Percentiles rank a stretch among this genome's conserved stretches.
These are phyloP conservation scores for Colletotrichum tabaci DNA, from an alignment of 2,329 filamentous ascomycete species.

Conservation along the genomic window DNA sequence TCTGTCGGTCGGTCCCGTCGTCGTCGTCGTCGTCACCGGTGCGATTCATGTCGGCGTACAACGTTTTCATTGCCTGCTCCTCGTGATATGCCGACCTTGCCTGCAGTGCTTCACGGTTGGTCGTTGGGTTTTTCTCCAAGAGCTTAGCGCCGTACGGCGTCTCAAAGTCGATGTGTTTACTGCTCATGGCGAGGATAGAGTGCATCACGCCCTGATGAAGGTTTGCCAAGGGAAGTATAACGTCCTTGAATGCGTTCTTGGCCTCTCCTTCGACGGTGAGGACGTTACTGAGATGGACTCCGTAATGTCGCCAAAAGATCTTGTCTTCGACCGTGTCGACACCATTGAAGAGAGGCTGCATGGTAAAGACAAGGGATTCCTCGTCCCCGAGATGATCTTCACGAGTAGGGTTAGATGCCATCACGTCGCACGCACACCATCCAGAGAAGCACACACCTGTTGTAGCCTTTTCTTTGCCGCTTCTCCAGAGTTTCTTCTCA, in stretches of 20 bases:
- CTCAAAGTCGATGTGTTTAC: constrained; percentile 78
- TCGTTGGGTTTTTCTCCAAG: constrained; percentile 64
- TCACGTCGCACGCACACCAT: not conserved
- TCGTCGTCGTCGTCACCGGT: constrained; percentile 59
- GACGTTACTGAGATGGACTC: constrained; percentile 82
- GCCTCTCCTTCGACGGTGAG: constrained; percentile 86
- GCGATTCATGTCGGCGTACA: constrained; percentile 63
- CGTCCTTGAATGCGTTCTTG: constrained; percentile 88
- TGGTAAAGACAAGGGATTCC: constrained; percentile 60
- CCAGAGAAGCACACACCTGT: constrained; percentile 65
- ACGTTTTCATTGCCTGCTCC: constrained; percentile 66
- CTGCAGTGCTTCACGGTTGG: constrained; percentile 62
- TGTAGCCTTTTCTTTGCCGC: constrained; percentile 82
- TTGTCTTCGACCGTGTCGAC: constrained; percentile 86
- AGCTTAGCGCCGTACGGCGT: constrained; percentile 70
- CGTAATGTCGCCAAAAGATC: constrained; percentile 87
- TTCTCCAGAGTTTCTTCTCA: constrained; percentile 89
- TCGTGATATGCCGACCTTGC: constrained; percentile 70
- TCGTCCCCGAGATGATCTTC: constrained; percentile 28
- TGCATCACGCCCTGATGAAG: constrained; percentile 90
- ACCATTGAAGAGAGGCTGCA: constrained; percentile 81
- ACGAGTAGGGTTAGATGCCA: not conserved
- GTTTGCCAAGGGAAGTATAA: constrained; percentile 85
- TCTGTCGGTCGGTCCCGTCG: constrained; percentile 60
- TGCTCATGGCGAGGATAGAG: constrained; percentile 86